Conservation (phyloP, 2,329 filamentous ascomycete genomes). For the Penicillium italicum region DNA sequence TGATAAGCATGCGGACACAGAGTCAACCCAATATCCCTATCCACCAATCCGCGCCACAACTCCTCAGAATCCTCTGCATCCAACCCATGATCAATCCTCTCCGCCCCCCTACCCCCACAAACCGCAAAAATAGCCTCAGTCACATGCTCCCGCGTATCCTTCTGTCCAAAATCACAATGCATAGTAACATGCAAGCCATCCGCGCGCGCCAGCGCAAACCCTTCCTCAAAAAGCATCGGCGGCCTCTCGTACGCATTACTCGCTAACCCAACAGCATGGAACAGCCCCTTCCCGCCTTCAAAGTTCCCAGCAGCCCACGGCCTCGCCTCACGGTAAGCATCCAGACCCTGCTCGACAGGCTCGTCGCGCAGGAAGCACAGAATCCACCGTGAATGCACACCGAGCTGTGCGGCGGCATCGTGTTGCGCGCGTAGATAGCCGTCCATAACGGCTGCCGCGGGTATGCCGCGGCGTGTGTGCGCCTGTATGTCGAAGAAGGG, state of each 20-base stretch:
- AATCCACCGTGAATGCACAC: slow-evolving; percentile 39
- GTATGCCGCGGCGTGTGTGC: slow-evolving; percentile 39
- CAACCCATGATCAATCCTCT: slow-evolving; percentile 45
- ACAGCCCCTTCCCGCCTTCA: slow-evolving; percentile 35
- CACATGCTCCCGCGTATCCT: slow-evolving; percentile 47
- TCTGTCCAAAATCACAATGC: slow-evolving; percentile 53
- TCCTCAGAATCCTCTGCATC: slow-evolving; percentile 37
- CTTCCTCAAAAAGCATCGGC: slow-evolving; percentile 44
- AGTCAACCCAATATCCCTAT: slow-evolving; percentile 39
- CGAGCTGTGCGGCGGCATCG: slow-evolving; percentile 25
- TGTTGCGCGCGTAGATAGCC: slow-evolving; percentile 37
- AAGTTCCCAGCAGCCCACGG: slow-evolving; percentile 31
- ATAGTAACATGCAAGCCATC: slow-evolving; percentile 41
- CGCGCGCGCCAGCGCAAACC: slow-evolving; percentile 30
- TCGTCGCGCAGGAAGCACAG: slow-evolving; percentile 46
- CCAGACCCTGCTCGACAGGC: slow-evolving; percentile 38
- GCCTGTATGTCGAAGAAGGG: slow-evolving; percentile 46
- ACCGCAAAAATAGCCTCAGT: slow-evolving; percentile 35
- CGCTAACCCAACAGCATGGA: slow-evolving; percentile 49
- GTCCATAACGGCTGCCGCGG: slow-evolving; percentile 31
- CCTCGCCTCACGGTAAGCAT: slow-evolving; percentile 39
- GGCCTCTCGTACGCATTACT: slow-evolving; percentile 48
- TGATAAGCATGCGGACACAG: slow-evolving; percentile 42
- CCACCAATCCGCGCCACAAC: slow-evolving; percentile 33
- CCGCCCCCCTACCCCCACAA: slow-evolving; percentile 28